phyloP scores from a whole-genome alignment of 169 alveolate species.

The Cryptosporidium xiaoi region DNA sequence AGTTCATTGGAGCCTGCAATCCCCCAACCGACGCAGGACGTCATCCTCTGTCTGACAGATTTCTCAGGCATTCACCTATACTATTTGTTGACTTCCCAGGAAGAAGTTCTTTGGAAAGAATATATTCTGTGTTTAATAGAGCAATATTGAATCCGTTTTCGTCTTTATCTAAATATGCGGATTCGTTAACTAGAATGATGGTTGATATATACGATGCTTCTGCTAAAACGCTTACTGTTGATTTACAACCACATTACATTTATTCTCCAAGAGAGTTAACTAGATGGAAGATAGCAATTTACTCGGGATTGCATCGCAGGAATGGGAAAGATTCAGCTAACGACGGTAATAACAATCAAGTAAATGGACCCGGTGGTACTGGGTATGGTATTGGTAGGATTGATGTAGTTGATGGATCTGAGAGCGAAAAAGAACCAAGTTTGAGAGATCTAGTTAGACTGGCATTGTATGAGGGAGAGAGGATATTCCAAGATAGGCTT shows the following conservation, averaged over 20 bases:
- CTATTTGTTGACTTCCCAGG: constrained; percentile 99
- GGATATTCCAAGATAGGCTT: constrained; percentile 96
- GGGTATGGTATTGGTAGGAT: background rate
- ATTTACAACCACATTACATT: constrained; percentile 96
- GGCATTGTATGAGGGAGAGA: constrained; percentile 94
- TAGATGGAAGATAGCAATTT: constrained; percentile 96
- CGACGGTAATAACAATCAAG: background rate
- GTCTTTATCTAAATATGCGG: constrained; percentile 81
- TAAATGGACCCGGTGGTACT: background rate
- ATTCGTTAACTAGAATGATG: constrained; percentile 95
- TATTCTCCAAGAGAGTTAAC: constrained; percentile 98
- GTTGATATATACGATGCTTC: constrained; percentile 94
- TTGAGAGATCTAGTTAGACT: constrained; percentile 87
- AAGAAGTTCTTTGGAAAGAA: constrained; percentile 93
- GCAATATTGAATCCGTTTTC: constrained; percentile 93
- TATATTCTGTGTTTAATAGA: constrained; percentile 96
- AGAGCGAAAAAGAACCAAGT: constrained; percentile 72
- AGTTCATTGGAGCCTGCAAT: constrained; percentile 98
- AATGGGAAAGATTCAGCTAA: background rate
- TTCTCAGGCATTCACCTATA: constrained; percentile 94
- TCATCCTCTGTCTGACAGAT: constrained; percentile 95
- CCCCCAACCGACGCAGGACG: constrained; percentile 99
- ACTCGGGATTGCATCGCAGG: constrained; percentile 26
- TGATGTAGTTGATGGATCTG: constrained; percentile 85
- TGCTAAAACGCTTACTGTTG: constrained; percentile 93